Base-by-base conservation (phyloP, 1,139 yeast genomes). In the Scheffersomyces illinoinensis region DNA sequence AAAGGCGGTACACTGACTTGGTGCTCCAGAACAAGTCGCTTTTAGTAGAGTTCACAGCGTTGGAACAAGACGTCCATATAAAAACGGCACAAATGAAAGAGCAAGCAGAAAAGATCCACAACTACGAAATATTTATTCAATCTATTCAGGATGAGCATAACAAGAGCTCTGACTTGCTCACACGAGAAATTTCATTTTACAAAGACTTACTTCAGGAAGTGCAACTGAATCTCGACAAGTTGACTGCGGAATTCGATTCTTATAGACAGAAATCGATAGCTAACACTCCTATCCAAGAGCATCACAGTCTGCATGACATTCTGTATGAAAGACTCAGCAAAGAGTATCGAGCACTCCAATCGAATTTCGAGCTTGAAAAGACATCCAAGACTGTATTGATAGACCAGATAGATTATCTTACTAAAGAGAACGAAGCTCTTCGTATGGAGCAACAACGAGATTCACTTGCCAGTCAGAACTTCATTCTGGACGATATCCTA, bases 361-460 rank as follows among this genome's bases (percentile, higher is more conserved):
- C 77, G 66, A 78, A 77, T 66, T 82, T 65, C 64, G 84, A 74
- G 69, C 71, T 85, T 47, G 85, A 83, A 66, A 77, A 78, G 61
- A 85, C 81, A 62, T 82, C 84, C 58, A 85, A 84, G 62, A 71
- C 83, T 61, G 76, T 82, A 52, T 78, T 85, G 56, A 83, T 85
- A 59, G 87, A 84, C 64, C 87, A 85, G 70, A 75, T 85, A 53
- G 89, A 85, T 65, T 74, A 72, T 64, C 73, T 84, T 62, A 76
- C 83, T 52, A 76, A 75, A 58, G 79, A 81, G 62, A 78, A 76
- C 60, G 74, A 73, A 49, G 72, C 74, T 52, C 67, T 74, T 47
- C 51, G 51, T 19, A 48, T 17, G n/a, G 39, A 33, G 19, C 53
- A 24, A 26, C 24, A 46, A 7, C 23, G 18, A 24, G 26, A 20